Base-by-base conservation (phyloP, 768 basidiomycete species). In the Suillus weaverae region DNA sequence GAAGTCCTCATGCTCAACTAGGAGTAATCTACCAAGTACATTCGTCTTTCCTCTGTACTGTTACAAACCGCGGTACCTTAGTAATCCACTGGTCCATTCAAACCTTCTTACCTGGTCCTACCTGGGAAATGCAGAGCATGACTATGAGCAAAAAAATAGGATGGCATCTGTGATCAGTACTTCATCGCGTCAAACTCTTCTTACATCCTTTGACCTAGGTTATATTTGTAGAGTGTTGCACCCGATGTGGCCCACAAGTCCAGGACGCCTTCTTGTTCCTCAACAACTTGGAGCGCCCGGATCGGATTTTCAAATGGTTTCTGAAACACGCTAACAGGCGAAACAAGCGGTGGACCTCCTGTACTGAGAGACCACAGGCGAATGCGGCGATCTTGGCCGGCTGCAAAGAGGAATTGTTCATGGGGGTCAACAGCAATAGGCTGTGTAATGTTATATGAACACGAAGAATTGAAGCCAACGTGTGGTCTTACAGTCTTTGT, bases 291-390 rank as follows among this genome's bases (percentile, higher is more conserved):
- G 65, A 90, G 76, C 7, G 83, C 79, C 11, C 76, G 71, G 5
- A 89, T 70, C 1, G 78, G 79, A 3, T 74, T 26, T 76, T 66
- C 72, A 80, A 85, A 63, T 62, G 63, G 20, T 68, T 62, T 16
- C 63, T 68, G 61, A 82, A 81, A 48, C 79, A 41, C 57, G 30
- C 54, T 62, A 11, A 35, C 30, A 57, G 46, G 48, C 26, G 71
- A 54, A 63, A 72, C 41, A 44, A 77, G 70, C 26, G 71, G 66
- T 14, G 64, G 66, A 30, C 75, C 75, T 5, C 89, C 90, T 9
- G 82, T 84, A 18, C 74, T 80, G 10, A 92, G 72, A 13, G 89
- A 89, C 91, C 91, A 93, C 3, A 82, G 83, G 30, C 89, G 85
- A 64, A 92, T 82, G 38, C 80, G 81, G 50, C 76, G 67, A 73